These are phyloP conservation scores for Diaporthe citrichinensis DNA, from an alignment of 2,329 filamentous ascomycete species.

Conservation along the genomic window DNA sequence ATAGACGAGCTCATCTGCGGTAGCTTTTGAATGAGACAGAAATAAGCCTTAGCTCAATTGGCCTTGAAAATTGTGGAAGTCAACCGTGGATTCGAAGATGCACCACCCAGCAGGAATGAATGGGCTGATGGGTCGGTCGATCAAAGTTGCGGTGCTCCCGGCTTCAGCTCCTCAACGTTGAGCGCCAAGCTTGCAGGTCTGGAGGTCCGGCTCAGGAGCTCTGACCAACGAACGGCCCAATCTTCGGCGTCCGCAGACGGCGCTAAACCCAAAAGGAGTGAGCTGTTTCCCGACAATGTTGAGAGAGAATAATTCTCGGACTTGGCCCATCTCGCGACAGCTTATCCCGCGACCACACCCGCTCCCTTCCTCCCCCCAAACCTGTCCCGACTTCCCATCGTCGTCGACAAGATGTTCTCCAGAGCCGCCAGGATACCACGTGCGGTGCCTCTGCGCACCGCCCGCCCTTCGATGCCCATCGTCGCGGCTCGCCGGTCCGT, in stretches of 20 bases:
- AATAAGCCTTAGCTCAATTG: not conserved
- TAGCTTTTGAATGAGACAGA: slow-evolving; percentile 34
- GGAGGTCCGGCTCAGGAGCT: slow-evolving; percentile 32
- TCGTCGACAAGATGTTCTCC: slow-evolving; percentile 73
- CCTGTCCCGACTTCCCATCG: slow-evolving; percentile 31
- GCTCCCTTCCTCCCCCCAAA: slow-evolving; percentile 33
- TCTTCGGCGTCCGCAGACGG: slow-evolving; percentile 30
- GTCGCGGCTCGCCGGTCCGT: slow-evolving; percentile 78
- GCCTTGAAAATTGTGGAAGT: not conserved
- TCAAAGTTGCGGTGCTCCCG: not conserved
- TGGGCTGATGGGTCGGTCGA: not conserved
- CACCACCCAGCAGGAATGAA: not conserved
- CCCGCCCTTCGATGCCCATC: slow-evolving; percentile 59
- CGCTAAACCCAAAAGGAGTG: slow-evolving; percentile 36
- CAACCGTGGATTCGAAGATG: not conserved
- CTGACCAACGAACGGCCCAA: slow-evolving; percentile 29
- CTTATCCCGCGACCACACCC: slow-evolving; percentile 27
- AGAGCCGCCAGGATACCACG: slow-evolving; percentile 75
- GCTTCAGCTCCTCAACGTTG: slow-evolving; percentile 25
- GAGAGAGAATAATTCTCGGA: slow-evolving; percentile 44
- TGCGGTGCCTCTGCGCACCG: slow-evolving; percentile 70
- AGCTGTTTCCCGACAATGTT: slow-evolving; percentile 41
- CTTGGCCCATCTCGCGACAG: slow-evolving; percentile 33
- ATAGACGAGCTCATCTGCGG: slow-evolving; percentile 28
- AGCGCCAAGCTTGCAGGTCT: slow-evolving; percentile 18